These are phyloP conservation scores for Umbelopsis isabellina DNA, from an alignment of 192 early-diverging fungal species.

Conservation along the genomic window DNA sequence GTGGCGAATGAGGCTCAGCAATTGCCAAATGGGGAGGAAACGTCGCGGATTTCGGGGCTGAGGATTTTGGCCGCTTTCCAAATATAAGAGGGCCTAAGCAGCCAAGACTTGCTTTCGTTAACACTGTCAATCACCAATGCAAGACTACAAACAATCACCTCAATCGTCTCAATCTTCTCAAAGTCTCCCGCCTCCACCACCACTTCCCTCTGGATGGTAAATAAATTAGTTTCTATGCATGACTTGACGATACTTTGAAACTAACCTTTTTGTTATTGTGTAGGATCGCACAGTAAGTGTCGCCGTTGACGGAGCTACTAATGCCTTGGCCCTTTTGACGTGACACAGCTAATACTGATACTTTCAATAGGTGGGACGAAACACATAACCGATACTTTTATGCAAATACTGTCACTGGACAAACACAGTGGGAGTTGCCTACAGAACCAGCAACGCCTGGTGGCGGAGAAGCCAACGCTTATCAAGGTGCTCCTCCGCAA, in stretches of 20 bases:
- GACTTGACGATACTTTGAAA: neutral
- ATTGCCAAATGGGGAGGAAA: too few relatives aligned
- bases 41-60: too few relatives aligned
- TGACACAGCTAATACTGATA: neutral
- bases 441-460: neutral
- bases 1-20: too few relatives aligned
- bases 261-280: neutral
- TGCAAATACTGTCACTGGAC: conserved; percentile 21
- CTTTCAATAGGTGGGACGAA: conserved; percentile 19
- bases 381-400: conserved; percentile 25
- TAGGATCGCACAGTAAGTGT: conserved; percentile 28
- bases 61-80: too few relatives aligned
- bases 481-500: neutral
- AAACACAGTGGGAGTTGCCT: conserved; percentile 31
- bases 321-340: too few relatives aligned
- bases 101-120: neutral
- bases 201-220: conserved; percentile 33
- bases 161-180: too few relatives aligned
- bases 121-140: neutral
- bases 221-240: neutral
- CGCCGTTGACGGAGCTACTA: too few relatives aligned
- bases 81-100: too few relatives aligned
- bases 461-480: neutral
- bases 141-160: conserved; percentile 1
- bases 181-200: conserved; percentile 1